Evolutionary conservation across 495 filamentous ascomycete species (phyloP), one percentile per base, ranked within the genome.

Genomic region (Antarctomyces pellizariae): DNA sequence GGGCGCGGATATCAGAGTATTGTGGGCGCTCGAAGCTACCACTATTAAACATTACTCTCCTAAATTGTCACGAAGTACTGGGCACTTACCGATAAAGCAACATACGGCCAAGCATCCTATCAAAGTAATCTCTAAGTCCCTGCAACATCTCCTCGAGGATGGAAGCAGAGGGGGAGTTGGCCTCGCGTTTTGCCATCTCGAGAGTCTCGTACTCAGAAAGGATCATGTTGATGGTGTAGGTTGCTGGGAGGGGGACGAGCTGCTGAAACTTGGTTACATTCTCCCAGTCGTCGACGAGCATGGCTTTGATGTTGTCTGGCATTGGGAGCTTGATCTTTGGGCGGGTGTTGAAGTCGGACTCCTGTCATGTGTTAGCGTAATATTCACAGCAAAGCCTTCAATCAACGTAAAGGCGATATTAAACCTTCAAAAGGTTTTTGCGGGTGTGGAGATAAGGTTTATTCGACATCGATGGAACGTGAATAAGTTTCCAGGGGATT

Each of bases 211-310:
- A 97, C 32, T 76, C 71, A 18, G 76, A 57, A 4, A 97, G 50
- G 33, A 97, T 83, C 30, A 67, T 47, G 31, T 64, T 62, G 28
- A 83, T 76, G 1, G 78, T 69, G 26, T 67, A 58, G 13, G 59
- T 52, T n/a, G 74, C 64, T 0, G 86, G 86, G 6, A 97, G 57
- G 0, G 70, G 65, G 9, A 92, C 77, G 2, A 93, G 67, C 38
- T 77, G 72, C 34, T 73, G 64, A 41, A 83, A 79, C 57, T 95
- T 95, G 25, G 86, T 97, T 26, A 93, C 67, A 38, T 91, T 89
- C 49, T 97, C 86, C 86, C 86, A 97, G 52, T 97, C 86, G 40
- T 97, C 86, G 20, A 97, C 86, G 2, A 97, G 68, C 23, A 86
- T 53, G 10, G 72, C 70, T 51, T 93, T 93, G 26, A 97, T 50